Evolutionary conservation across 129 eudicot species (phyloP).

Genomic region (Lactuca sativa): DNA sequence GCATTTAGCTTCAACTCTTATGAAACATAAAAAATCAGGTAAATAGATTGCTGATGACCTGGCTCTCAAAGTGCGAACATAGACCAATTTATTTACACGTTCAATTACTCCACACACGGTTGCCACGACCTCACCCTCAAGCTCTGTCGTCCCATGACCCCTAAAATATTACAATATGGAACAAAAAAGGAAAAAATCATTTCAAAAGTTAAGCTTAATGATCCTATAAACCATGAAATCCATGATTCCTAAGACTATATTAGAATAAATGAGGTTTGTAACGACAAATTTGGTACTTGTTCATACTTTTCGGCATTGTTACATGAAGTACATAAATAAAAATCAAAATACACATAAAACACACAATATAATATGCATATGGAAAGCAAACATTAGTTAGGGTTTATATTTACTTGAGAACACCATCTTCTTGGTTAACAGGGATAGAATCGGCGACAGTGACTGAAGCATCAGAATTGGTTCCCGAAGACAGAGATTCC

Average conservation of each 20-base stretch:
- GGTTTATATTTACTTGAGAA: conserved; percentile 64
- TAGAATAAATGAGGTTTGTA: not conserved
- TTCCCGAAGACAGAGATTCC: conserved; percentile 51
- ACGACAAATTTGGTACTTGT: not conserved
- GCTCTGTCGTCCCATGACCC: conserved; percentile 94
- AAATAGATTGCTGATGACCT: too few relatives aligned
- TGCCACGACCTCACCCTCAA: conserved; percentile 76
- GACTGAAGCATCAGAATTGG: conserved; percentile 71
- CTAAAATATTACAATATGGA: conserved; percentile 29
- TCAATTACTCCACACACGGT: conserved; percentile 93
- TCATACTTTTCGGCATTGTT: not conserved
- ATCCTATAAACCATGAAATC: too few relatives aligned
- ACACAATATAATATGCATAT: not conserved
- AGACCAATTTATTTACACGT: conserved; percentile 82
- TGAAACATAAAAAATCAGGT: too few relatives aligned
- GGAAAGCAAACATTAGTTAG: not conserved
- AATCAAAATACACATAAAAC: not conserved
- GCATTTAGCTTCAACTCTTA: too few relatives aligned
- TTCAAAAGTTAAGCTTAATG: not conserved
- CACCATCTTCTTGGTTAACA: conserved; percentile 78
- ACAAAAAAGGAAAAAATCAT: not conserved
- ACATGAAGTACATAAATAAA: not conserved
- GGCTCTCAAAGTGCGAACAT: too few relatives aligned
- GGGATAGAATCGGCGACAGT: conserved; percentile 83
- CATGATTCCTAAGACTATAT: not conserved